Conservation (phyloP, 108 stramenopile genomes). For the Pseudonitzschia delicatissima region DNA sequence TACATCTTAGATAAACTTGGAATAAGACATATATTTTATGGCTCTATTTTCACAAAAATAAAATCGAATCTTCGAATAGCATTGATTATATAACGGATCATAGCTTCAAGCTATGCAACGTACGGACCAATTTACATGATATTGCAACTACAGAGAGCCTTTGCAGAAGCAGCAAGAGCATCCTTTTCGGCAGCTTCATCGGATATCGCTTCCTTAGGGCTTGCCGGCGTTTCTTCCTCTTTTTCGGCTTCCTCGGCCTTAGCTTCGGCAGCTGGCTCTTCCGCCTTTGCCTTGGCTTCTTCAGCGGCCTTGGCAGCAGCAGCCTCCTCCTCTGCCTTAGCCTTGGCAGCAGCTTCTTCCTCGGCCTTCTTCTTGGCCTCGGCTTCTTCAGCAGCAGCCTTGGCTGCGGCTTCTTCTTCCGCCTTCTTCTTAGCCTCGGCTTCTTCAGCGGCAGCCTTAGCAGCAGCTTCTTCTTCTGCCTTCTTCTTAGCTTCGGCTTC, state of each 20-base stretch:
- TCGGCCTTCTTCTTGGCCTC: not conserved
- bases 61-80: not conserved
- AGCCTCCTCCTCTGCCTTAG: not conserved
- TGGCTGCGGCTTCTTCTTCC: not conserved
- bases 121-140: not conserved
- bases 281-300: not conserved
- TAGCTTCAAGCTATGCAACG: not conserved
- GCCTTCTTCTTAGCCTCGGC: not conserved
- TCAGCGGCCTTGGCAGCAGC: not conserved
- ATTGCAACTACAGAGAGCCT: not conserved
- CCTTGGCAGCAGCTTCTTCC: not conserved
- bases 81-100: not conserved
- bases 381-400: not conserved
- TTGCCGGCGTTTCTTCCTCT: not conserved
- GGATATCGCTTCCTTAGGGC: not conserved
- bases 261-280: not conserved
- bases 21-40: not conserved
- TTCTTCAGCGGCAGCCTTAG: not conserved
- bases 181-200: slow-evolving; percentile 3
- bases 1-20: not conserved
- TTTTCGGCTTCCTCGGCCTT: not conserved
- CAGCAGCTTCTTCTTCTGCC: not conserved
- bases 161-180: not conserved
- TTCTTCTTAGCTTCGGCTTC: not conserved
- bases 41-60: no score